Evolutionary conservation across 805 yeast species (phyloP).

Genomic region (Metschnikowia baotianmanensis): DNA sequence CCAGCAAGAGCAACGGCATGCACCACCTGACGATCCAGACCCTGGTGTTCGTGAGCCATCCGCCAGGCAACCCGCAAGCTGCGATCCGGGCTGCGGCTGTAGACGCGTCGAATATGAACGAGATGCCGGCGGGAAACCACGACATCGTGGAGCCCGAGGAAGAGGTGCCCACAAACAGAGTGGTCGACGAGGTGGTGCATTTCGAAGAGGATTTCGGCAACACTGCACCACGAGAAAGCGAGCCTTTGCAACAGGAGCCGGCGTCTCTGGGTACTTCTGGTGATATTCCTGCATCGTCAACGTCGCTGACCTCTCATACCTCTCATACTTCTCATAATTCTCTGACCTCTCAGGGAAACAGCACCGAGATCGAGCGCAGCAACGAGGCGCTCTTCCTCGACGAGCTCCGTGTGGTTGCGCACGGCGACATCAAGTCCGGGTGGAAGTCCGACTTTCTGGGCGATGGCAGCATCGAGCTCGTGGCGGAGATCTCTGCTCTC

Average conservation of each 20-base stretch:
- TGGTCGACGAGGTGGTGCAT: conserved; percentile 17
- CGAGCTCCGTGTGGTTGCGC: conserved; percentile 68
- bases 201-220: conserved; percentile 20
- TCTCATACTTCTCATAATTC: too few species aligned
- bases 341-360: too few species aligned
- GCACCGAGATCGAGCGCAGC: not conserved
- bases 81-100: conserved; percentile 11
- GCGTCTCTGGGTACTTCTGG: not conserved
- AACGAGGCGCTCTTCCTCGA: conserved; percentile 51
- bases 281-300: not conserved
- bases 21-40: conserved; percentile 21
- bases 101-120: not conserved
- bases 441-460: conserved; percentile 92
- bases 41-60: conserved; percentile 17
- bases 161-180: conserved; percentile 15
- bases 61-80: conserved; percentile 13
- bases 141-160: conserved; percentile 17
- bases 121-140: conserved; percentile 8
- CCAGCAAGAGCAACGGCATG: conserved; percentile 16
- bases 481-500: conserved; percentile 65
- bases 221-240: not conserved
- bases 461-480: conserved; percentile 75
- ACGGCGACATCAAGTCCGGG: conserved; percentile 83
- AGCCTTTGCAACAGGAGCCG: not conserved
- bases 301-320: not conserved